Base-by-base conservation (phyloP, 495 filamentous ascomycete species). In the Penicillium silybi region DNA sequence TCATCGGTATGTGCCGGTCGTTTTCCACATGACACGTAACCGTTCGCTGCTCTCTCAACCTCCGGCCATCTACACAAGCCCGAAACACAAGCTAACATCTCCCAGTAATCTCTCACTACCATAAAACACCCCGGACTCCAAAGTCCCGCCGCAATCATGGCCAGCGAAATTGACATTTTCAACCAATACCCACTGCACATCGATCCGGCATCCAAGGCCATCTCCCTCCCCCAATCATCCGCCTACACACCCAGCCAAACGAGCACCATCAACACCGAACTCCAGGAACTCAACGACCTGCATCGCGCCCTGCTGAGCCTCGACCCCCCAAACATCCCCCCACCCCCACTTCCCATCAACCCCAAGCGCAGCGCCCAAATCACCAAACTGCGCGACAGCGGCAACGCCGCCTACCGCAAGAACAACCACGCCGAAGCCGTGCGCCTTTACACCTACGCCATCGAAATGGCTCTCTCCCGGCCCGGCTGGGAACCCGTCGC, bases 401-500 rank as follows among this genome's bases (percentile, higher is more conserved):
- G 86, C 56, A 96, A 96, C 79, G 67, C 76, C 44, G 82, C 86
- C 59, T 90, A 87, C 76, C 86, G 87, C 65, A 91, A 92, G 67
- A 74, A 77, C 58, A 78, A 80, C 56, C 77, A 89, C 73, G 65
- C 67, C 52, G 88, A 93, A 22, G 93, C 95, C 13, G 75, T 90
- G 46, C 83, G 83, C 40, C 78, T 90, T 49, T 97, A 97, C 77
- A 81, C 78, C 0, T 80, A 88, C 39, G 92, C 85, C 1, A 81
- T 98, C 52, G 81, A 92, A 41, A 96, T 97, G 91, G 93, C 89
- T 2, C 66, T 90, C 15, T 77, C 77, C 2, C 78, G 93, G 3
- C 92, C 93, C 2, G 67, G 74, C 1, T 98, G 93, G 93, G 95
- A 98, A 63, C 92, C 92, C 0, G 73, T 80, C 2, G 79, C 82